A percentile compares a stretch with the other conserved stretches of the same genome.
Conservation (phyloP, 78 protist genomes). For the Emiliania huxleyi region DNA sequence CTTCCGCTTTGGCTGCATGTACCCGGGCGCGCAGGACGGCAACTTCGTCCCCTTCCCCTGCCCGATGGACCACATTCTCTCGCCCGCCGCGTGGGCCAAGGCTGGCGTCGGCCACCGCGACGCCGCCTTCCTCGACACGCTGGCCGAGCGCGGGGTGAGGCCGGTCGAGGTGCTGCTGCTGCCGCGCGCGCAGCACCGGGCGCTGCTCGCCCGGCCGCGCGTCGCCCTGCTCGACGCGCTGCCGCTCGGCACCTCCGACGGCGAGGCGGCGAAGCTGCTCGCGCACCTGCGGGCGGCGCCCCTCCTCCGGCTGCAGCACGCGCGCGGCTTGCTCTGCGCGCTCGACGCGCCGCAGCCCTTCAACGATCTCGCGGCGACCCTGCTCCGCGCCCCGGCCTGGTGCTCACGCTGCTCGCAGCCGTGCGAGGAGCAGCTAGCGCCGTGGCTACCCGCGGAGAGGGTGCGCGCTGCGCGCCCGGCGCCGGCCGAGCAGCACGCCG, state of each 20-base stretch:
- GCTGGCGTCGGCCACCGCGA: background rate
- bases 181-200: background rate
- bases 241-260: background rate
- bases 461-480: background rate
- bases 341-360: background rate
- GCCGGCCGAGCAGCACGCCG: background rate
- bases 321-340: background rate
- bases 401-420: background rate
- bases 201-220: background rate
- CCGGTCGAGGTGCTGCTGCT: background rate
- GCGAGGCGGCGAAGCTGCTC: background rate
- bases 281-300: background rate
- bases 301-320: background rate
- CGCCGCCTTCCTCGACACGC: background rate
- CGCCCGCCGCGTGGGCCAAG: background rate
- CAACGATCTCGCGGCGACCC: background rate
- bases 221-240: background rate
- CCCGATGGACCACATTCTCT: slow-evolving; percentile 19
- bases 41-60: background rate
- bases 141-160: background rate
- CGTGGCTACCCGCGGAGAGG: background rate
- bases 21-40: background rate
- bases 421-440: background rate
- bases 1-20: background rate
- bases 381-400: background rate